A percentile compares a stretch with the other conserved stretches of the same genome.
phyloP scores from a whole-genome alignment of 257 asterid species.

The Lithospermum erythrorhizon region DNA sequence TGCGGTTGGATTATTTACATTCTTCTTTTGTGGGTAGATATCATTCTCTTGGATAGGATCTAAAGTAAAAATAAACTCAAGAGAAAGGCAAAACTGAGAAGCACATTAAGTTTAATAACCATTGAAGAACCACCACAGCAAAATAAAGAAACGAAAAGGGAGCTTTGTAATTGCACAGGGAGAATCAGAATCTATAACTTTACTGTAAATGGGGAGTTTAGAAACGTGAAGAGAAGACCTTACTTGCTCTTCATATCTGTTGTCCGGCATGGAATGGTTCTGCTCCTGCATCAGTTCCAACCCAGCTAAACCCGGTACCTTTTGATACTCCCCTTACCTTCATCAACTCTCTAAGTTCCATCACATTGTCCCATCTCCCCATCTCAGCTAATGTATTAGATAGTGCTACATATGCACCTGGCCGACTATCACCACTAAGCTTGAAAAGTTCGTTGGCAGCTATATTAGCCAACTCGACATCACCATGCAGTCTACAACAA shows the following conservation, averaged over 20 bases:
- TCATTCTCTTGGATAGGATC: too few relatives aligned
- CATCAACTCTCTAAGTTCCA: conserved; percentile 77
- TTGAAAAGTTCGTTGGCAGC: conserved; percentile 79
- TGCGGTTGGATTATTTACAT: too few relatives aligned
- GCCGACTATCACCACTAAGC: conserved; percentile 30
- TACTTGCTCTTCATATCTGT: conserved; percentile 8
- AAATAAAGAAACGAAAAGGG: too few relatives aligned
- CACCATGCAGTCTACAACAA: conserved; percentile 65
- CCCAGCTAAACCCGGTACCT: conserved; percentile 89
- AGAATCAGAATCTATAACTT: background rate
- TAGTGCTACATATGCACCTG: conserved; percentile 73
- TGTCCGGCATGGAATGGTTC: conserved; percentile 64
- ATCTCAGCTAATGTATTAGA: conserved; percentile 82
- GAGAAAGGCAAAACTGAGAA: too few relatives aligned
- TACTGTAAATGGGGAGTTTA: background rate
- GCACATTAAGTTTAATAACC: background rate
- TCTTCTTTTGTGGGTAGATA: background rate
- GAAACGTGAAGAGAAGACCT: background rate
- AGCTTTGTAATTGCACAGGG: background rate
- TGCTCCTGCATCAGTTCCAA: conserved; percentile 48
- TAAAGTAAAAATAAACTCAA: too few relatives aligned
- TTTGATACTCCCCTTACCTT: conserved; percentile 63
- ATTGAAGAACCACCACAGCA: too few relatives aligned
- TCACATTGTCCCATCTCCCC: conserved; percentile 79
- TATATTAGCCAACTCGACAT: conserved; percentile 65